Evolutionary conservation across 768 basidiomycete genomes (phyloP).

Genomic region (Kwoniella heveanensis): DNA sequence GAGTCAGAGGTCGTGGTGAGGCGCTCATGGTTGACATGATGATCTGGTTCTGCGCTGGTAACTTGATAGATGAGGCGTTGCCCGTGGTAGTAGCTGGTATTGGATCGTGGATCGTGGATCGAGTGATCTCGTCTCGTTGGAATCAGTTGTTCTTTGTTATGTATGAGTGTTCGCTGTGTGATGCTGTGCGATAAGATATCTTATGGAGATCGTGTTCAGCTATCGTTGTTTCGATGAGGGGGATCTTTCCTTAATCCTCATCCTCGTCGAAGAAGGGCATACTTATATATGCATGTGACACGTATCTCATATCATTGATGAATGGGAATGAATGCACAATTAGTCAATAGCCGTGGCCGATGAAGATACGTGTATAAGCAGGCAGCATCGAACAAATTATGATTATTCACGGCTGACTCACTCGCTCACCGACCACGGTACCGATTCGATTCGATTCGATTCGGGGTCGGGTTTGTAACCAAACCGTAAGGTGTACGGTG

Average conservation of each 20-base stretch:
- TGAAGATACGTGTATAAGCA: background rate
- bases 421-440: too few relatives aligned
- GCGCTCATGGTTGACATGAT: background rate
- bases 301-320: background rate
- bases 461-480: background rate
- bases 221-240: background rate
- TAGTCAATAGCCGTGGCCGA: background rate
- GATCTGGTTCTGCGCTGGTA: too few relatives aligned
- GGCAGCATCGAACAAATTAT: background rate
- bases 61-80: background rate
- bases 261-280: background rate
- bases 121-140: too few relatives aligned
- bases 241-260: background rate
- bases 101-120: too few relatives aligned
- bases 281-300: background rate
- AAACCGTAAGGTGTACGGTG: too few relatives aligned
- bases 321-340: background rate
- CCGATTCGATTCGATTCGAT: too few relatives aligned
- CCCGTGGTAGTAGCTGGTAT: too few relatives aligned
- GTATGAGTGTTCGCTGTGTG: background rate
- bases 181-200: background rate
- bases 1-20: constrained; percentile 18
- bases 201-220: background rate
- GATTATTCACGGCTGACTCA: background rate
- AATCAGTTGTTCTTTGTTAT: background rate